These are phyloP conservation scores for Hypericum perforatum DNA, from an alignment of 345 rosid genomes.

Conservation along the genomic window DNA sequence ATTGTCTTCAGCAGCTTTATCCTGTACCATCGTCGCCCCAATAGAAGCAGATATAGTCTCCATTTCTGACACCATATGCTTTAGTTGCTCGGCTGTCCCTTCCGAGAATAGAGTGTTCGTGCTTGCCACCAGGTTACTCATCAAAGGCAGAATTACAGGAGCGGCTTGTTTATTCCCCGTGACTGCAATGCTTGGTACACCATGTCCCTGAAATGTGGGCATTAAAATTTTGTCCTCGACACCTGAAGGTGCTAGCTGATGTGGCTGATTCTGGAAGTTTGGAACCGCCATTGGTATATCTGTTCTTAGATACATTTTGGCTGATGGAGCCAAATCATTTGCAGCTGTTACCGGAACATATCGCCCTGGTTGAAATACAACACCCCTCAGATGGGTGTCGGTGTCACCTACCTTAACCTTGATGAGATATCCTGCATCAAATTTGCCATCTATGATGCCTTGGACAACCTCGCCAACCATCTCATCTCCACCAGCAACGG, in stretches of 20 bases:
- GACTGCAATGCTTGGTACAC: slow-evolving; percentile 9
- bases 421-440: slow-evolving; percentile 58
- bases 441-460: slow-evolving; percentile 55
- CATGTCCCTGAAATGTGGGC: slow-evolving; percentile 17
- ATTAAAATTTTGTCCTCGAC: slow-evolving; percentile 15
- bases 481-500: slow-evolving; percentile 13
- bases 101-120: slow-evolving; percentile 19
- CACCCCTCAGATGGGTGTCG: slow-evolving; percentile 43
- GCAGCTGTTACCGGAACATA: slow-evolving; percentile 37
- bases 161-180: slow-evolving; percentile 21
- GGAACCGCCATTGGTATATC: slow-evolving; percentile 32
- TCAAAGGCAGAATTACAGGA: slow-evolving; percentile 14
- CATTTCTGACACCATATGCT: slow-evolving; percentile 21
- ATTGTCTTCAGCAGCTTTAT: slow-evolving; percentile 16
- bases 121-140: slow-evolving; percentile 19
- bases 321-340: slow-evolving; percentile 63
- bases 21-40: slow-evolving; percentile 15
- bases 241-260: slow-evolving; percentile 12
- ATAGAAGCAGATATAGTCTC: slow-evolving; percentile 16
- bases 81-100: slow-evolving; percentile 9
- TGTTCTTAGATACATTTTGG: slow-evolving; percentile 36
- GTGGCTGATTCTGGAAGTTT: slow-evolving; percentile 13
- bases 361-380: slow-evolving; percentile 40
- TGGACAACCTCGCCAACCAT: slow-evolving; percentile 47
- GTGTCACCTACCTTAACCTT: slow-evolving; percentile 43